A percentile compares a stretch with the other conserved stretches of the same genome.
These are phyloP conservation scores for Ogataea trehalophila DNA, from an alignment of 805 yeast genomes.

Conservation along the genomic window DNA sequence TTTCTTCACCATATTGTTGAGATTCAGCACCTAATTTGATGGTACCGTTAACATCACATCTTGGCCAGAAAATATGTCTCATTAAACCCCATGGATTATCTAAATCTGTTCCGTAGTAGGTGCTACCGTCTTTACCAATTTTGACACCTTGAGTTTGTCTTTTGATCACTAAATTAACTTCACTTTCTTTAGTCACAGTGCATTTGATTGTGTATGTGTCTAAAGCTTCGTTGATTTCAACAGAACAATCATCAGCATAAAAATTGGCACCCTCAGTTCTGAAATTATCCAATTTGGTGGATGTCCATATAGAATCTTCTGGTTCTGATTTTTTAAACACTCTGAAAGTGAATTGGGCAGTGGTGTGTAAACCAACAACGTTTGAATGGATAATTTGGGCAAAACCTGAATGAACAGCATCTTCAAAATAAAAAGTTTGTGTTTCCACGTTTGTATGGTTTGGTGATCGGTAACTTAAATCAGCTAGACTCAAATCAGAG, in stretches of 20 bases:
- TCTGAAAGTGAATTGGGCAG: slow-evolving; percentile 93
- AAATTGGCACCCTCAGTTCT: slow-evolving; percentile 65
- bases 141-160: slow-evolving; percentile 75
- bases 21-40: slow-evolving; percentile 37
- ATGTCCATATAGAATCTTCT: slow-evolving; percentile 73
- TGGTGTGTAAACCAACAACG: slow-evolving; percentile 77
- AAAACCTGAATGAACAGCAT: slow-evolving; percentile 69
- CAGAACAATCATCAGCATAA: slow-evolving; percentile 66
- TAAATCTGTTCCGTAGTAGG: slow-evolving; percentile 80
- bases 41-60: slow-evolving; percentile 67
- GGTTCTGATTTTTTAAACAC: slow-evolving; percentile 53
- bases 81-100: slow-evolving; percentile 93
- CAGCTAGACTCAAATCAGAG: slow-evolving; percentile 55
- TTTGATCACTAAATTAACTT: slow-evolving; percentile 62
- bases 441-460: slow-evolving; percentile 90
- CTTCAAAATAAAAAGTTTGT: slow-evolving; percentile 80
- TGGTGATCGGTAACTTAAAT: slow-evolving; percentile 73
- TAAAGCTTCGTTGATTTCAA: slow-evolving; percentile 51
- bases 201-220: slow-evolving; percentile 52
- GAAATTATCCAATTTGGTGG: slow-evolving; percentile 81
- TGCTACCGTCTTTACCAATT: slow-evolving; percentile 83
- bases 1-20: slow-evolving; percentile 11
- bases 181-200: slow-evolving; percentile 61
- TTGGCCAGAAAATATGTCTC: slow-evolving; percentile 97
- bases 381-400: slow-evolving; percentile 94